Evolutionary conservation across 176 grass and related monocot species (phyloP).

Genomic region (Alopecurus myosuroides): DNA sequence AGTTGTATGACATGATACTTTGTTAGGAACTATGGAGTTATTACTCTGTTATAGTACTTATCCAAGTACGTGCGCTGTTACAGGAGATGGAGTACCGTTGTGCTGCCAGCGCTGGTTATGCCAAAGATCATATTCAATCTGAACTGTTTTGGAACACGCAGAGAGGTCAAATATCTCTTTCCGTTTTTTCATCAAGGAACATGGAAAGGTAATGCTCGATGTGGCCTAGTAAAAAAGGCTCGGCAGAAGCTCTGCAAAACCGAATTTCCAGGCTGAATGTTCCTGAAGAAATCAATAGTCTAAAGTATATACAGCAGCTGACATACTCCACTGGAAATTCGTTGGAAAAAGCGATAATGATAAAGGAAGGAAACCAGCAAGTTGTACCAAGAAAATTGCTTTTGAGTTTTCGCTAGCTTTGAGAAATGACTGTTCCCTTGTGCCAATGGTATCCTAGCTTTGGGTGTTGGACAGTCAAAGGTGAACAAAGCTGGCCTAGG

Average conservation of each 20-base stretch:
- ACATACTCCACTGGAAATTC: background rate
- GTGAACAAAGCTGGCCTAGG: too few relatives aligned
- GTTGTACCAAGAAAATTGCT: too few relatives aligned
- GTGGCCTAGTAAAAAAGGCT: background rate
- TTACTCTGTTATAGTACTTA: too few relatives aligned
- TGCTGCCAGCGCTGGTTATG: background rate
- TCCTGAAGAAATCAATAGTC: conserved; percentile 4
- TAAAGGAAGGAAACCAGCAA: background rate
- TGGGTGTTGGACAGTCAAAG: too few relatives aligned
- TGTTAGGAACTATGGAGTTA: background rate
- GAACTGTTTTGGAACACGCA: background rate
- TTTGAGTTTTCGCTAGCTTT: too few relatives aligned
- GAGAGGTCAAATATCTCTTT: background rate
- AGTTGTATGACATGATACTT: background rate
- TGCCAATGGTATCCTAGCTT: too few relatives aligned
- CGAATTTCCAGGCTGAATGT: background rate
- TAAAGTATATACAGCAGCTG: background rate
- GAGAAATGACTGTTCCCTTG: too few relatives aligned
- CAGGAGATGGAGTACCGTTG: background rate
- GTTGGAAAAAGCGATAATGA: background rate
- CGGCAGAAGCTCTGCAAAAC: background rate
- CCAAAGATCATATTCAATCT: conserved; percentile 13
- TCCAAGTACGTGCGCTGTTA: too few relatives aligned
- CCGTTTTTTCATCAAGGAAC: background rate
- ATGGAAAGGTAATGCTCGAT: background rate